phyloP scores from a whole-genome alignment of 371 early-diverging fungal species.

The Pancytospora epiphaga region DNA sequence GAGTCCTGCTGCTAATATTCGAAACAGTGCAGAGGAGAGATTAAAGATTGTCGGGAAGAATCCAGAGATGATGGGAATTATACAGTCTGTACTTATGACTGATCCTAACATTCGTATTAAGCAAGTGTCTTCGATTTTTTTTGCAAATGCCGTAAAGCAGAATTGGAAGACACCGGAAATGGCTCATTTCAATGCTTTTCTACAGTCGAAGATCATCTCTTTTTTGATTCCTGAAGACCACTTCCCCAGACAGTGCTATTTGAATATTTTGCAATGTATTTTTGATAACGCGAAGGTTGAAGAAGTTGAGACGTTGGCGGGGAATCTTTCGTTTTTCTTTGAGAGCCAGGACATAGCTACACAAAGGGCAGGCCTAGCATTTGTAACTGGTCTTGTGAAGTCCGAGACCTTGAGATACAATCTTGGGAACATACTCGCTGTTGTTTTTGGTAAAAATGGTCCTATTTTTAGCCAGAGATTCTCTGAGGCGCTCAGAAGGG shows the following conservation, averaged over 20 bases:
- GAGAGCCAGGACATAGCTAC: neutral
- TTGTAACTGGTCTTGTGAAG: conserved; percentile 20
- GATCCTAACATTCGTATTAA: conserved; percentile 34
- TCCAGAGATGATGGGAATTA: conserved; percentile 24
- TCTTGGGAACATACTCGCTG: conserved; percentile 34
- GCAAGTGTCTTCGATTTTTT: conserved; percentile 38
- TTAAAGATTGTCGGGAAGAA: conserved; percentile 35
- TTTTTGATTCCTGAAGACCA: conserved; percentile 22
- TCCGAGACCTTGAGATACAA: conserved; percentile 42
- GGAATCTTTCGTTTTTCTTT: conserved; percentile 7
- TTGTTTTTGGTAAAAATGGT: conserved; percentile 41
- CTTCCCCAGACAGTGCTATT: conserved; percentile 14
- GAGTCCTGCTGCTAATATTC: conserved; percentile 24
- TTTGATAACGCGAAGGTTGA: conserved; percentile 32
- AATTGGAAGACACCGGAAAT: conserved; percentile 20
- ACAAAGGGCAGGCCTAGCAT: conserved; percentile 16
- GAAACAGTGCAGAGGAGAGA: conserved; percentile 43
- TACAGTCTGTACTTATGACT: conserved; percentile 43
- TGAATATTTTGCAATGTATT: conserved; percentile 30
- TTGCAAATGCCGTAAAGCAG: conserved; percentile 45
- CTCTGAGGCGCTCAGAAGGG: conserved; percentile 1
- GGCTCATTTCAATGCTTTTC: neutral
- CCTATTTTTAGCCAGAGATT: conserved; percentile 27
- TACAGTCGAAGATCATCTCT: conserved; percentile 28
- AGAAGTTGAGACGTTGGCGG: conserved; percentile 3